Conservation (phyloP, 1,139 yeast species). For the Kodamaea anthophila region DNA sequence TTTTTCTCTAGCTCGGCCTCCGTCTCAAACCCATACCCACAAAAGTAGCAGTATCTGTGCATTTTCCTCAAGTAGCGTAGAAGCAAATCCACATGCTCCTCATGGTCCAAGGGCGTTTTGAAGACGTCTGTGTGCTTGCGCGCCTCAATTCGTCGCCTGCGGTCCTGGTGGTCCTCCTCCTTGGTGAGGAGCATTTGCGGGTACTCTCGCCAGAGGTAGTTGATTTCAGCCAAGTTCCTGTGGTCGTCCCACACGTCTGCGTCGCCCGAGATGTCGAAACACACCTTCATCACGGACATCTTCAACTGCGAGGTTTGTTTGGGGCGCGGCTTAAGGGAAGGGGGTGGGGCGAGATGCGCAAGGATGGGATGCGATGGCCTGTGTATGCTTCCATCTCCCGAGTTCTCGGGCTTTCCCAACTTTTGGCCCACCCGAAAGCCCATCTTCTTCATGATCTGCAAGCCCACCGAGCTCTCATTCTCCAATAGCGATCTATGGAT, state of each 20-base stretch:
- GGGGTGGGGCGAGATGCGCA: no score
- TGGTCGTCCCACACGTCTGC: constrained; percentile 11
- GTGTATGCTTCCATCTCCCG: no score
- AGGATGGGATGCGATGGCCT: no score
- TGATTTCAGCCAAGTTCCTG: constrained; percentile 10
- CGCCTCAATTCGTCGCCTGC: background rate
- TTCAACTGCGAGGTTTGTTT: background rate
- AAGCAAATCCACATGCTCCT: constrained; percentile 10
- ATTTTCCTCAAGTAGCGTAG: constrained; percentile 27
- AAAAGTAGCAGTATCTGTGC: constrained; percentile 41
- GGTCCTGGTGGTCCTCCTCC: constrained; percentile 1
- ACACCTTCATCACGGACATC: constrained; percentile 15
- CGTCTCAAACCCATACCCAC: constrained; percentile 34
- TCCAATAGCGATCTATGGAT: no score
- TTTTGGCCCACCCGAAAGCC: constrained; percentile 45
- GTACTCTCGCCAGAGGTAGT: constrained; percentile 21
- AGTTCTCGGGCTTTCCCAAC: constrained; percentile 23
- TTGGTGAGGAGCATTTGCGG: constrained; percentile 7
- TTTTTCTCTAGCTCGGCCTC: constrained; percentile 28
- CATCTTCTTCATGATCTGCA: constrained; percentile 50
- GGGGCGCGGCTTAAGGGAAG: no score
- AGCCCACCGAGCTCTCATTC: constrained; percentile 31
- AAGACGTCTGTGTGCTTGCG: background rate
- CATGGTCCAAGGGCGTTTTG: background rate
- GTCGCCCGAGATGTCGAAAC: constrained; percentile 26